phyloP scores from a whole-genome alignment of 257 asterid species.

The Petunia axillaris region DNA sequence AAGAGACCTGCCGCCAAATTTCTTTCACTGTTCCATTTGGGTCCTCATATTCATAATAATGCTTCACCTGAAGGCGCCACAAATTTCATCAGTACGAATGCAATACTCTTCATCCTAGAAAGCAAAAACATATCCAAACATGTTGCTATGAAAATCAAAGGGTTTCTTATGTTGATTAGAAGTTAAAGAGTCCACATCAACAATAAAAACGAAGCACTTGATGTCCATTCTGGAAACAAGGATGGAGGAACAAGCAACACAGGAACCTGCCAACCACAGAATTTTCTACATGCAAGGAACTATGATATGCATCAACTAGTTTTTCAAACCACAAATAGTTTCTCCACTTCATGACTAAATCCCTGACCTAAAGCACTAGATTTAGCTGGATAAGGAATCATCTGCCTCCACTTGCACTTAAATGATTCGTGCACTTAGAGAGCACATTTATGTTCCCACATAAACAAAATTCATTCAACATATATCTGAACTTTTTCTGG shows the following conservation, averaged over 20 bases:
- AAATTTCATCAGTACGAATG: constrained; percentile 10
- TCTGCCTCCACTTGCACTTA: neutral
- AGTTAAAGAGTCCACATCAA: neutral
- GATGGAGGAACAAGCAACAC: neutral
- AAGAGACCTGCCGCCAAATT: constrained; percentile 87
- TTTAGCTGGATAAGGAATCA: constrained; percentile 10
- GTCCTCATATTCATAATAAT: constrained; percentile 85
- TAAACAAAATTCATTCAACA: constrained; percentile 9
- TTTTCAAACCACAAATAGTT: neutral
- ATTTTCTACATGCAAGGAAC: neutral
- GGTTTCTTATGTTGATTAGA: constrained; percentile 4
- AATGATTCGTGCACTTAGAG: neutral
- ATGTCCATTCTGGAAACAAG: neutral
- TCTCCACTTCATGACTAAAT: neutral
- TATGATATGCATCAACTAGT: neutral
- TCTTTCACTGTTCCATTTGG: constrained; percentile 88
- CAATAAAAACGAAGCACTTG: neutral
- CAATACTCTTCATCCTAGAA: neutral
- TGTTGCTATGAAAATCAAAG: neutral
- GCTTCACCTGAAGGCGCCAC: constrained; percentile 61
- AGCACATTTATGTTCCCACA: neutral
- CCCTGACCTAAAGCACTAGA: neutral
- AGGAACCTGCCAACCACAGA: neutral
- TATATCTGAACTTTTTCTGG: neutral
- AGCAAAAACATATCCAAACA: neutral